phyloP scores from a whole-genome alignment of 2,329 filamentous ascomycete species.

The Mycogone perniciosa region DNA sequence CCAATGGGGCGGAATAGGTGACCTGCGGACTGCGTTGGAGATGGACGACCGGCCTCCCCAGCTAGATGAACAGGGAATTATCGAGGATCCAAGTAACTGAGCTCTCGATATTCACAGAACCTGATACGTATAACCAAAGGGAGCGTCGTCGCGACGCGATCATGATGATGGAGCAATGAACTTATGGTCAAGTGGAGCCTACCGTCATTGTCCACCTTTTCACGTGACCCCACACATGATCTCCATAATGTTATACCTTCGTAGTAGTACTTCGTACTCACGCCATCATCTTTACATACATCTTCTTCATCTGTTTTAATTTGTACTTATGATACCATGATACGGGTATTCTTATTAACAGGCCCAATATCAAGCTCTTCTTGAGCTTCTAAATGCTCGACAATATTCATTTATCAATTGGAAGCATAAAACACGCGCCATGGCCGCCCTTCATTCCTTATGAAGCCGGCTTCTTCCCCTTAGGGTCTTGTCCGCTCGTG shows the following conservation, averaged over 20 bases:
- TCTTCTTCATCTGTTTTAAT: no score
- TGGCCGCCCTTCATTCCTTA: background rate
- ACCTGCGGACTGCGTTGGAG: background rate
- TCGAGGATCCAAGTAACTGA: background rate
- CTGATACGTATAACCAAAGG: background rate
- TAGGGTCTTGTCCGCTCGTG: slow-evolving; percentile 22
- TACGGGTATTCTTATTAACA: no score
- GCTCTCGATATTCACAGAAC: no score
- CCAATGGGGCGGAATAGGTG: background rate
- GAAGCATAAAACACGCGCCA: no score
- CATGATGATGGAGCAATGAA: background rate
- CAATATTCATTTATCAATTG: no score
- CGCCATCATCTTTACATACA: background rate
- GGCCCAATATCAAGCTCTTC: no score
- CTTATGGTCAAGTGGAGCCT: background rate
- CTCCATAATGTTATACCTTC: no score
- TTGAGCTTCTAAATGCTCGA: no score
- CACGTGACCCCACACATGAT: background rate
- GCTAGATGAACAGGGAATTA: background rate
- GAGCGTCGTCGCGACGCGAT: slow-evolving; percentile 6
- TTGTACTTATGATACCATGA: no score
- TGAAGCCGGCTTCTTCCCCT: slow-evolving; percentile 27
- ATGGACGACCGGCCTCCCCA: background rate
- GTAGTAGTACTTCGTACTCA: no score
- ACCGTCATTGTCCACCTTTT: background rate